Percentiles rank a stretch among this genome's conserved stretches.
Conservation (phyloP, 768 basidiomycete species). For the Trametes punicea region DNA sequence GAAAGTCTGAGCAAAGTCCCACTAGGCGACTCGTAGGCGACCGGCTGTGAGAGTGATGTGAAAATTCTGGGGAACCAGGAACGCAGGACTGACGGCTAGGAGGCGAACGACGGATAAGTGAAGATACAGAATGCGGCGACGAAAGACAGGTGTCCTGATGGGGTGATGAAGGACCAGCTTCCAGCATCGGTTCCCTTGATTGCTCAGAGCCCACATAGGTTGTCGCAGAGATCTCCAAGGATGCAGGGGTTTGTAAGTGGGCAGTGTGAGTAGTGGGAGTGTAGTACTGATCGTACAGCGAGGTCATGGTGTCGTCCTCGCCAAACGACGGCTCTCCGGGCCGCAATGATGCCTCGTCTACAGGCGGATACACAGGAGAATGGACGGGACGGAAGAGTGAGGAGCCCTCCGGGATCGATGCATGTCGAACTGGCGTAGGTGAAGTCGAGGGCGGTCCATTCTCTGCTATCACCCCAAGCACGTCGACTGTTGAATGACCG, state of each 20-base stretch:
- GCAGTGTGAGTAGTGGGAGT: constrained; percentile 9
- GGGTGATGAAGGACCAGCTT: constrained; percentile 1
- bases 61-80: not conserved
- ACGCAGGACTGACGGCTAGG: too few species aligned
- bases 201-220: not conserved
- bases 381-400: constrained; percentile 7
- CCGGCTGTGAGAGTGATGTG: not conserved
- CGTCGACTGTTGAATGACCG: not conserved
- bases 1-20: not conserved
- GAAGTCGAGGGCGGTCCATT: not conserved
- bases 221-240: not conserved
- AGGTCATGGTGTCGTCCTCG: constrained; percentile 20
- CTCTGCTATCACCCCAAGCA: not conserved
- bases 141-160: too few species aligned
- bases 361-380: constrained; percentile 1
- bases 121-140: too few species aligned
- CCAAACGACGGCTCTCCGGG: constrained; percentile 10
- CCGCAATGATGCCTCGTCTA: constrained; percentile 1
- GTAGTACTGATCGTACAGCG: constrained; percentile 20
- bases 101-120: too few species aligned
- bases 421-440: not conserved
- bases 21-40: not conserved
- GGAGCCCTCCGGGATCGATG: constrained; percentile 3
- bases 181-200: not conserved
- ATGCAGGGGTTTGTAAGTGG: not conserved